Percentiles rank a stretch among this genome's conserved stretches.
phyloP scores from a whole-genome alignment of 345 rosid species.

The Anacardium occidentale region DNA sequence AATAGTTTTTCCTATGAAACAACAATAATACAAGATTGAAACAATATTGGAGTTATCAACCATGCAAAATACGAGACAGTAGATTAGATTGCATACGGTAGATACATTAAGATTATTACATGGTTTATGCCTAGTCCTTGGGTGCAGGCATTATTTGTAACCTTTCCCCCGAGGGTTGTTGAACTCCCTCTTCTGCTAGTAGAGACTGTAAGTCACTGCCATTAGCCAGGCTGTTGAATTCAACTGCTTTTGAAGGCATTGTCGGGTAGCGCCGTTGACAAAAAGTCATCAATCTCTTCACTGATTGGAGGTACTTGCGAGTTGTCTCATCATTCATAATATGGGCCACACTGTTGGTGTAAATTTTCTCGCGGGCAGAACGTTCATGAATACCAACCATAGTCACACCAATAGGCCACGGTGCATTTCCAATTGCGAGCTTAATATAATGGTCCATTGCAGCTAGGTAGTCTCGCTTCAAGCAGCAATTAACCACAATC shows the following conservation, averaged over 20 bases:
- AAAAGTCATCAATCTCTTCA: constrained; percentile 93
- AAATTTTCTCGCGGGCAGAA: constrained; percentile 95
- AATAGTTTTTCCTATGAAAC: background rate
- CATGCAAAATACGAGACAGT: background rate
- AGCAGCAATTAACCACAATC: constrained; percentile 79
- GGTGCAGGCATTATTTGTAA: constrained; percentile 74
- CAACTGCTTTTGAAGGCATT: constrained; percentile 90
- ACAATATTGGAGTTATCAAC: background rate
- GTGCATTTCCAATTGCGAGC: constrained; percentile 93
- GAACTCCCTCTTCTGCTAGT: constrained; percentile 67
- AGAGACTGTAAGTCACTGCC: constrained; percentile 90
- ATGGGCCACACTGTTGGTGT: constrained; percentile 96
- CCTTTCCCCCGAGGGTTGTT: constrained; percentile 53
- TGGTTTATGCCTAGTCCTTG: constrained; percentile 40
- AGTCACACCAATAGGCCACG: constrained; percentile 99
- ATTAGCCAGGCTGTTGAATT: constrained; percentile 96
- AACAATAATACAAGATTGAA: background rate
- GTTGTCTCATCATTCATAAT: constrained; percentile 99
- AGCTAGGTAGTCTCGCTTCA: constrained; percentile 90
- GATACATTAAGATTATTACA: background rate
- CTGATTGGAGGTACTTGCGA: constrained; percentile 88
- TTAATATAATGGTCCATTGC: constrained; percentile 97
- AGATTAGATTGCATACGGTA: background rate
- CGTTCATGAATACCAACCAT: constrained; percentile 99
- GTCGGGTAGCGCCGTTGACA: constrained; percentile 93